phyloP scores from a whole-genome alignment of 108 stramenopile species.

The Cyclotella choctawhatcheeana region DNA sequence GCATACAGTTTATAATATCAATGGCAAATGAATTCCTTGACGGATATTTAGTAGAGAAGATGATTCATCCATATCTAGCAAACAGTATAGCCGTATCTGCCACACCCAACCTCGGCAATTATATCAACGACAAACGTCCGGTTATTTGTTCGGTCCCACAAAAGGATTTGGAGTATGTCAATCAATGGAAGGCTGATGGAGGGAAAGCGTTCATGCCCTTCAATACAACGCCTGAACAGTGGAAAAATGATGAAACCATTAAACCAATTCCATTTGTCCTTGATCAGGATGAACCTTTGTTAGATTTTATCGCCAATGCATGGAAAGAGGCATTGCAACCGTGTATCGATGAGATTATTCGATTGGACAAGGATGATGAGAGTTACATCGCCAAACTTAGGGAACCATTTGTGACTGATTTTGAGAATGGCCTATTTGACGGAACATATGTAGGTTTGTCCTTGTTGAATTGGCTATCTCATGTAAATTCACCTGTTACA shows the following conservation, averaged over 20 bases:
- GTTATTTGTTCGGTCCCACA: constrained; percentile 7
- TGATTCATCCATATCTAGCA: constrained; percentile 26
- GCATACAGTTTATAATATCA: constrained; percentile 30
- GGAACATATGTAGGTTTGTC: constrained; percentile 26
- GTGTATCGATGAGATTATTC: constrained; percentile 35
- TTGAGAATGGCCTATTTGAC: constrained; percentile 31
- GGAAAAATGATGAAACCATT: constrained; percentile 14
- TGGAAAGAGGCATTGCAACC: constrained; percentile 31
- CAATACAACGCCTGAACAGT: constrained; percentile 33
- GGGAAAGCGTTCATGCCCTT: constrained; percentile 26
- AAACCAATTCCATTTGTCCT: constrained; percentile 19
- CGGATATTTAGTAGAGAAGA: constrained; percentile 32
- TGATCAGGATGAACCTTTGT: constrained; percentile 5
- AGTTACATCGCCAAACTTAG: constrained; percentile 28
- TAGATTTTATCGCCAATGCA: constrained; percentile 14
- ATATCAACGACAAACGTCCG: constrained; percentile 24
- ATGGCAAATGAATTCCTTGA: constrained; percentile 21
- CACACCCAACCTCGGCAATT: constrained; percentile 16
- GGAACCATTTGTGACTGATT: constrained; percentile 16
- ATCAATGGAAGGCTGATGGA: background rate
- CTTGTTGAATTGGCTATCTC: constrained; percentile 15
- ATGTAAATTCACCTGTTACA: background rate
- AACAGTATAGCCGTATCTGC: constrained; percentile 23
- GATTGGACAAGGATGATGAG: constrained; percentile 29
- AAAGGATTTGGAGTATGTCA: constrained; percentile 9